Percentiles rank a stretch among this genome's conserved stretches.
phyloP scores from a whole-genome alignment of 169 alveolate genomes.

The Cryptosporidium ryanae region DNA sequence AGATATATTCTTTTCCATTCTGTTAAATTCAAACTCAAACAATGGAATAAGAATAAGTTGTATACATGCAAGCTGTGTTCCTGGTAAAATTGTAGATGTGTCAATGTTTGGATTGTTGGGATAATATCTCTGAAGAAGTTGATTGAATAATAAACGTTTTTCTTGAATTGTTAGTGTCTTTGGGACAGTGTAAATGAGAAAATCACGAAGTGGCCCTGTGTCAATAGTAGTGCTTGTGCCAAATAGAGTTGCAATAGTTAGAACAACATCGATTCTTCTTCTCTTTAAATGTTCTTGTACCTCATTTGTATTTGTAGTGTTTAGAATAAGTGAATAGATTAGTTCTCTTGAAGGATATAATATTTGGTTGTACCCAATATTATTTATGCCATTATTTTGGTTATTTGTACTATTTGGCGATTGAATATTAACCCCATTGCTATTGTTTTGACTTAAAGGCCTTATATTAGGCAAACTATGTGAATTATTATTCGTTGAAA shows the following conservation, averaged over 20 bases:
- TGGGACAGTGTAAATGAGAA: slow-evolving; percentile 70
- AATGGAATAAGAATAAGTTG: slow-evolving; percentile 65
- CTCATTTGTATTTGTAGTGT: slow-evolving; percentile 36
- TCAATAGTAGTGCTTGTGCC: slow-evolving; percentile 75
- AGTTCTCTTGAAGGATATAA: slow-evolving; percentile 57
- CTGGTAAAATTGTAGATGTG: slow-evolving; percentile 65
- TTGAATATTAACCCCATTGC: not conserved
- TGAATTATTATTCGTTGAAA: slow-evolving; percentile 18
- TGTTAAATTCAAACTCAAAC: slow-evolving; percentile 48
- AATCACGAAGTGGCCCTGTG: slow-evolving; percentile 60
- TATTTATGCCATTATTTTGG: not conserved
- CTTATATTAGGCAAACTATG: not conserved
- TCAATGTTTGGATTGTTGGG: slow-evolving; percentile 66
- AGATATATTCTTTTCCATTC: not conserved
- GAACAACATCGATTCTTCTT: slow-evolving; percentile 67
- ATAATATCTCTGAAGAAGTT: slow-evolving; percentile 57
- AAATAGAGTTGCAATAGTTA: slow-evolving; percentile 71
- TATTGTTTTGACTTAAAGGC: not conserved
- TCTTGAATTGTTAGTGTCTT: slow-evolving; percentile 52
- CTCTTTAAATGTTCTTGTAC: slow-evolving; percentile 61
- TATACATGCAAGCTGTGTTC: slow-evolving; percentile 70
- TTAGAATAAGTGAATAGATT: slow-evolving; percentile 26
- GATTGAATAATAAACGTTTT: slow-evolving; percentile 54
- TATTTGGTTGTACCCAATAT: slow-evolving; percentile 4
- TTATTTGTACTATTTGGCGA: not conserved